Base-by-base conservation (phyloP, 169 alveolate species). In the Eimeria sp. region DNA sequence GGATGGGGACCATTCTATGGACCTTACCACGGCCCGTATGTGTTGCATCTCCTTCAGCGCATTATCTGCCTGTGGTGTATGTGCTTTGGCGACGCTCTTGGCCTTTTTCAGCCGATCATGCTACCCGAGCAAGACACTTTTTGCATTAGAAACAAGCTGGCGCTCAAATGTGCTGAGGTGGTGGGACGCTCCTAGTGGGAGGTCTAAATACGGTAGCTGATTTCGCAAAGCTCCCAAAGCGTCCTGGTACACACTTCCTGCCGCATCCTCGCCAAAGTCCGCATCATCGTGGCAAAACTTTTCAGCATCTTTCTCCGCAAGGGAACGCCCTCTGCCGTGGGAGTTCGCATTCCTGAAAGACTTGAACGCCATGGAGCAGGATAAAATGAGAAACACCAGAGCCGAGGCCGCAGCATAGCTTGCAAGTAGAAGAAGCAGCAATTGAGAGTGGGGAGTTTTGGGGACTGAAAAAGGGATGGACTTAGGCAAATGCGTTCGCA, bases 311-410 rank as follows among this genome's bases (percentile, higher is more conserved):
- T 11, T 25, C 47, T 70, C 80, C 14, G 80, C 47, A 70, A 70
- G 80, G 14, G 80, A 27, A 70, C 80, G 80, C 18, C 22, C 10
- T 5, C 25, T 70, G 6, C 51, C 51, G 9, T 25, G 80, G 80
- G 51, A 6, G 22, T 70, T 70, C 80, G 80, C 0, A 27, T 70
- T 30, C 51, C 49, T 70, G 49, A 30, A 10, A 70, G 51, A 70
- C 49, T 49, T 7, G 34, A 70, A 4, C 10, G 34, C 9, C 22
- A 70, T 4, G 22, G 10, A 30, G 49, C 80, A 70, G 5, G 80
- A 70, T 22, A 70, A 70, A n/a, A 70, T 45, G 80, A 70, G 80
- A 30, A 70, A 70, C 80, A 30, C 80, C 51, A 70, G n/a, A 3
- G 80, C 80, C 51, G 80, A 70, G 34, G 25, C 49, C 25, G 25